phyloP scores from a whole-genome alignment of 176 grass and related monocot genomes.

The Elymus sibiricus region DNA sequence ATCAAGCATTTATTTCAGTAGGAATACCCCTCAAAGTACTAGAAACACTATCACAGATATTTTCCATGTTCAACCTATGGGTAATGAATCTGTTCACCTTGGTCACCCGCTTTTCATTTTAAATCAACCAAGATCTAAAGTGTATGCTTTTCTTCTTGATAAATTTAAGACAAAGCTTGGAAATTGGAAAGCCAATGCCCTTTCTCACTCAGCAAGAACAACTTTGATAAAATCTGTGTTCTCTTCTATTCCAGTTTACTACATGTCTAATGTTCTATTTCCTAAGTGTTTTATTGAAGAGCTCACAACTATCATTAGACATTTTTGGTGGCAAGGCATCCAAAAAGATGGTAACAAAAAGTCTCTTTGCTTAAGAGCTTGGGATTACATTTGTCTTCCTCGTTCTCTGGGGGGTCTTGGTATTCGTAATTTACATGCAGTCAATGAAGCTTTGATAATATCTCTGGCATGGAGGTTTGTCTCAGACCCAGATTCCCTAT shows the following conservation, averaged over 20 bases:
- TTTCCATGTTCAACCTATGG: neutral
- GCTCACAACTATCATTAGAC: neutral
- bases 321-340: neutral
- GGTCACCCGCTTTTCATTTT: neutral
- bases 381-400: neutral
- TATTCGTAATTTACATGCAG: neutral
- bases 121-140: rapidly evolving
- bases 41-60: neutral
- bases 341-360: neutral
- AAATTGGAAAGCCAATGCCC: neutral
- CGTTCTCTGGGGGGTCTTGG: neutral
- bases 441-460: neutral
- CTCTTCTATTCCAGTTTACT: neutral
- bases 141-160: neutral
- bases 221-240: neutral
- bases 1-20: neutral
- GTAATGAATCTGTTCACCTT: neutral
- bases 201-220: neutral
- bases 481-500: neutral
- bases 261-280: neutral
- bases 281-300: neutral
- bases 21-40: neutral
- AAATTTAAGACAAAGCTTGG: neutral
- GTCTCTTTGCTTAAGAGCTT: neutral
- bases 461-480: neutral